These are phyloP conservation scores for Aquilaria malaccensis DNA, from an alignment of 345 rosid genomes.

Conservation along the genomic window DNA sequence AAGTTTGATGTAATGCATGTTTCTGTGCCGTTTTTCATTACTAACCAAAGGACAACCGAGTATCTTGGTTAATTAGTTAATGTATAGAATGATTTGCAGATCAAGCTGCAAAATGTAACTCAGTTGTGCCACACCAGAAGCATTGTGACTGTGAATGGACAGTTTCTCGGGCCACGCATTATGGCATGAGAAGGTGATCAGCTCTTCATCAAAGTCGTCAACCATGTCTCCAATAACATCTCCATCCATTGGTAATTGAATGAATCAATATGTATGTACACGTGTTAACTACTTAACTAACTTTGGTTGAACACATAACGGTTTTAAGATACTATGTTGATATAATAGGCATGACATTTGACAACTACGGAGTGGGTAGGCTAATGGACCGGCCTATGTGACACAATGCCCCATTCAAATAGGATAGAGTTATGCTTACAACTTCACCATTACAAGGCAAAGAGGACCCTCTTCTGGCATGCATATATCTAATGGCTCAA, in stretches of 20 bases:
- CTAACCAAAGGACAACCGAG: not conserved
- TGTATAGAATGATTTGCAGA: constrained; percentile 15
- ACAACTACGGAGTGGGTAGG: constrained; percentile 54
- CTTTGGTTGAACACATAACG: too few species aligned
- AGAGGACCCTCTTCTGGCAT: constrained; percentile 58
- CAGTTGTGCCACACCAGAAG: constrained; percentile 48
- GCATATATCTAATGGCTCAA: constrained; percentile 65
- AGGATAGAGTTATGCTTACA: constrained; percentile 42
- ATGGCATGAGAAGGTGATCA: constrained; percentile 54
- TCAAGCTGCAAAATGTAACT: constrained; percentile 36
- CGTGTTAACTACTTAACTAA: too few species aligned
- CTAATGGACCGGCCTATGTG: constrained; percentile 53
- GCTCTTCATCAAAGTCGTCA: constrained; percentile 41
- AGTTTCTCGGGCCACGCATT: constrained; percentile 46
- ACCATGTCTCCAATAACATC: constrained; percentile 43
- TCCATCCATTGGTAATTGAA: constrained; percentile 42
- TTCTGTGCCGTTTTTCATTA: not conserved
- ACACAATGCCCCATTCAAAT: constrained; percentile 66
- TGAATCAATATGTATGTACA: too few species aligned
- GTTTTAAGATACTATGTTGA: too few species aligned
- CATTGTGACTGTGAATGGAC: constrained; percentile 50
- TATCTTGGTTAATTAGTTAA: not conserved
- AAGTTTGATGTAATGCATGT: constrained; percentile 38
- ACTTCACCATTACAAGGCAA: constrained; percentile 49
- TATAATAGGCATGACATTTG: constrained; percentile 53